A percentile compares a stretch with the other conserved stretches of the same genome.
These are phyloP conservation scores for Cochlearia excelsa DNA, from an alignment of 345 rosid species.

Conservation along the genomic window DNA sequence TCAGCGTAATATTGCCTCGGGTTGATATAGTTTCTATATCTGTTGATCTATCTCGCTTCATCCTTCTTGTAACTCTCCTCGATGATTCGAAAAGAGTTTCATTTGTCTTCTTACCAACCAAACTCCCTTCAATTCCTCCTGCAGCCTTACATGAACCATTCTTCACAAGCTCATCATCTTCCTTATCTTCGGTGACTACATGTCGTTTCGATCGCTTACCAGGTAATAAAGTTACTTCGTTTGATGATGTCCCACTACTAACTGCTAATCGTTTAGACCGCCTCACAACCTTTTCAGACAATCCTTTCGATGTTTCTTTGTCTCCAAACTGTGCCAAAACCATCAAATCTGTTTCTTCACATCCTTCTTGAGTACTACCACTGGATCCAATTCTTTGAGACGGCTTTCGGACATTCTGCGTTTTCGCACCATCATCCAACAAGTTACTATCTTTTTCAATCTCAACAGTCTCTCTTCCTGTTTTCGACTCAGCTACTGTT, in stretches of 20 bases:
- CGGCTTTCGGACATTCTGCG: neutral
- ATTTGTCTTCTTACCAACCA: constrained; percentile 11
- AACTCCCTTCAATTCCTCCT: constrained; percentile 15
- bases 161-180: constrained; percentile 8
- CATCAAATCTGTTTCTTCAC: neutral
- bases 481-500: neutral
- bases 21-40: neutral
- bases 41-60: constrained; percentile 18
- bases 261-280: constrained; percentile 10
- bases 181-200: neutral
- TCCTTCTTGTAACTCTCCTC: constrained; percentile 3
- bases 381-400: constrained; percentile 6
- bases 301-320: neutral
- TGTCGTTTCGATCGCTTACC: neutral
- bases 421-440: too few relatives aligned
- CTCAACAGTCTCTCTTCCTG: neutral
- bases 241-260: too few relatives aligned
- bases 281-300: constrained; percentile 9
- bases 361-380: neutral
- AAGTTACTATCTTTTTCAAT: too few relatives aligned
- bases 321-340: neutral
- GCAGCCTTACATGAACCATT: constrained; percentile 12
- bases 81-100: constrained; percentile 10
- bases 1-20: neutral
- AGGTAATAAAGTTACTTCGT: too few relatives aligned